Evolutionary conservation across 495 filamentous ascomycete genomes (phyloP).

Genomic region (Trypethelium eluteriae): DNA sequence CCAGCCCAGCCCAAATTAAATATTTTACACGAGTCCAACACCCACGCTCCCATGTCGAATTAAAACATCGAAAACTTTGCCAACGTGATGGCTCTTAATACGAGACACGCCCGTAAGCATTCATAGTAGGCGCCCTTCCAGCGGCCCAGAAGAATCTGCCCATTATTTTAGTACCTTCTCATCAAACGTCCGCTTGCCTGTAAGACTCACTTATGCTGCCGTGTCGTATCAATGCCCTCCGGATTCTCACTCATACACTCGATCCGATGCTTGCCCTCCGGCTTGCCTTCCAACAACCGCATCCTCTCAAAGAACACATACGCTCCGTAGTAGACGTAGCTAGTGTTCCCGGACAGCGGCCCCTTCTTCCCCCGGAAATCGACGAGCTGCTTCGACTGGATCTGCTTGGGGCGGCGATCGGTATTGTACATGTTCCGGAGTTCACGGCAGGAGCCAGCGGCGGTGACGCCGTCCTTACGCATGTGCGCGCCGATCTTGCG

Average conservation of each 20-base stretch:
- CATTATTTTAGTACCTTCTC: neutral
- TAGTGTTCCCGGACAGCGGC: conserved; percentile 38
- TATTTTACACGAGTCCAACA: no score
- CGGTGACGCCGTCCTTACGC: conserved; percentile 41
- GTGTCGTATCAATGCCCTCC: conserved; percentile 1
- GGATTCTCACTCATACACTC: conserved; percentile 19
- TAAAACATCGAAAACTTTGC: neutral
- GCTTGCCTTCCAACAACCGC: conserved; percentile 46
- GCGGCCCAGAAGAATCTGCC: neutral
- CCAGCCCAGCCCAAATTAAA: no score
- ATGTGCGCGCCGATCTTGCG: conserved; percentile 49
- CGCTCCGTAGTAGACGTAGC: conserved; percentile 42
- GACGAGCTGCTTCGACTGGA: conserved; percentile 31
- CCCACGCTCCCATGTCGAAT: no score
- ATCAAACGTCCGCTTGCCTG: neutral
- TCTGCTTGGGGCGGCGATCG: neutral
- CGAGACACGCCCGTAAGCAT: neutral
- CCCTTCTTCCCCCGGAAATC: conserved; percentile 47
- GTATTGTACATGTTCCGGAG: conserved; percentile 23
- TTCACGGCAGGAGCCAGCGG: conserved; percentile 48
- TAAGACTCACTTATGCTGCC: neutral
- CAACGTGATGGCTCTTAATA: neutral
- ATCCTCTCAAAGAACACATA: conserved; percentile 57
- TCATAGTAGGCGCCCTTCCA: neutral
- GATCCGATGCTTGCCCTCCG: conserved; percentile 44